phyloP scores from a whole-genome alignment of 2,329 filamentous ascomycete species.

The Ophiocordyceps polyrhachis-furcata region DNA sequence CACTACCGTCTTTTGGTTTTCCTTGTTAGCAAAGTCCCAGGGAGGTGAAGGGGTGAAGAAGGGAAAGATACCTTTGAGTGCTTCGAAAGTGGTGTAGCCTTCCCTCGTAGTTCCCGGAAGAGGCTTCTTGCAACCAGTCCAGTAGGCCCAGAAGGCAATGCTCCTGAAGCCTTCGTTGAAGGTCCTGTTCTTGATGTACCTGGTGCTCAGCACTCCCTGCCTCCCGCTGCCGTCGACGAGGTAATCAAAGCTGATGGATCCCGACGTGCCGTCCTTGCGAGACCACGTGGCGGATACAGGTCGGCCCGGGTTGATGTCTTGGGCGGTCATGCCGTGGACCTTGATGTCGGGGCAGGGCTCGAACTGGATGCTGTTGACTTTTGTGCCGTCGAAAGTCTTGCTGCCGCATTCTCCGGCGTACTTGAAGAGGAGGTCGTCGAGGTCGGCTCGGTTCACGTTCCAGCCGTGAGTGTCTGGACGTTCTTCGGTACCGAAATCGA shows the following conservation, averaged over 20 bases:
- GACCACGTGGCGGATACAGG: slow-evolving; percentile 18
- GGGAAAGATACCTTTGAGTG: slow-evolving; percentile 16
- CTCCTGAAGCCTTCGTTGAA: slow-evolving; percentile 30
- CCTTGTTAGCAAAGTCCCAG: not conserved
- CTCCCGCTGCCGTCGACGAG: slow-evolving; percentile 29
- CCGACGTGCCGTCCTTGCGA: slow-evolving; percentile 15
- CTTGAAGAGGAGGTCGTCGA: slow-evolving; percentile 23
- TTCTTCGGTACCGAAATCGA: slow-evolving; percentile 21
- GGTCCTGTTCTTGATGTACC: slow-evolving; percentile 27
- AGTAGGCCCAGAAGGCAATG: slow-evolving; percentile 30
- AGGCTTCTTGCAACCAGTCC: slow-evolving; percentile 15
- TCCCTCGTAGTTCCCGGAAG: slow-evolving; percentile 15
- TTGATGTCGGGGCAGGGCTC: not conserved
- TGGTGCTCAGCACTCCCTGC: slow-evolving; percentile 23
- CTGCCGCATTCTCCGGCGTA: slow-evolving; percentile 22
- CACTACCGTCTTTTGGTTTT: slow-evolving; percentile 18
- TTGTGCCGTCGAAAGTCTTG: slow-evolving; percentile 19
- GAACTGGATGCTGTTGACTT: slow-evolving; percentile 16
- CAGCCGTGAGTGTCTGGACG: slow-evolving; percentile 22
- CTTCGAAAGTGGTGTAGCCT: slow-evolving; percentile 23
- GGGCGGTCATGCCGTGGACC: not conserved
- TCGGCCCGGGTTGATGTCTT: slow-evolving; percentile 7
- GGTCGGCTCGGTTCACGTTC: slow-evolving; percentile 27
- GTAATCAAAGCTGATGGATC: slow-evolving; percentile 25
- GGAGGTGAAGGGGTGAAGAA: too few relatives aligned